Evolutionary conservation across 805 yeast genomes (phyloP).

Genomic region (Saturnispora sanitii): DNA sequence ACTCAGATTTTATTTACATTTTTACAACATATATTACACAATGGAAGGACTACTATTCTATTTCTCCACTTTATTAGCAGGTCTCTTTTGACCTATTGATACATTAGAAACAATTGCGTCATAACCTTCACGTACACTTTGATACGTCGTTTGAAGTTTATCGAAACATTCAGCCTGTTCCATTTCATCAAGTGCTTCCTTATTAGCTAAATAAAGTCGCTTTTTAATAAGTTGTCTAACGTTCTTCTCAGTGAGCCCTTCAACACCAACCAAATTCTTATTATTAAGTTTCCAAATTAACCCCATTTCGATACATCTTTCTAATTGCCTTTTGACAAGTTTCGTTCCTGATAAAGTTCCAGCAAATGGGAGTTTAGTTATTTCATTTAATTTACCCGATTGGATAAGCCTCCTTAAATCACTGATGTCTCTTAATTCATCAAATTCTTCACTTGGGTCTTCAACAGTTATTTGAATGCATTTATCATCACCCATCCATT

Average conservation of each 20-base stretch:
- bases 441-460: slow-evolving; percentile 90
- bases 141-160: slow-evolving; percentile 44
- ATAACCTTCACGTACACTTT: slow-evolving; percentile 63
- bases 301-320: slow-evolving; percentile 69
- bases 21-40: too few species aligned
- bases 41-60: too few species aligned
- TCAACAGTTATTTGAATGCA: slow-evolving; percentile 78
- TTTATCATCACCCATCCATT: slow-evolving; percentile 43
- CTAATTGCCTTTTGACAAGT: slow-evolving; percentile 63
- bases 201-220: slow-evolving; percentile 69
- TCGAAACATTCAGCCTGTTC: slow-evolving; percentile 43
- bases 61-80: too few species aligned
- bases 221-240: slow-evolving; percentile 58
- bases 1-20: too few species aligned
- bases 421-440: slow-evolving; percentile 76
- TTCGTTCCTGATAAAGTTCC: slow-evolving; percentile 25
- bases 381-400: slow-evolving; percentile 24
- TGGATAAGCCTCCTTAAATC: slow-evolving; percentile 48
- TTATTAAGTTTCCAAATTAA: slow-evolving; percentile 33
- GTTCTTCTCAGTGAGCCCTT: slow-evolving; percentile 24
- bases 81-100: slow-evolving; percentile 2
- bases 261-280: slow-evolving; percentile 16
- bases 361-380: slow-evolving; percentile 19
- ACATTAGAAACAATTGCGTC: slow-evolving; percentile 24
- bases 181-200: slow-evolving; percentile 61